A percentile compares a stretch with the other conserved stretches of the same genome.
Evolutionary conservation across 352 stramenopile species (phyloP).

Genomic region (Pythium phragmiticola): DNA sequence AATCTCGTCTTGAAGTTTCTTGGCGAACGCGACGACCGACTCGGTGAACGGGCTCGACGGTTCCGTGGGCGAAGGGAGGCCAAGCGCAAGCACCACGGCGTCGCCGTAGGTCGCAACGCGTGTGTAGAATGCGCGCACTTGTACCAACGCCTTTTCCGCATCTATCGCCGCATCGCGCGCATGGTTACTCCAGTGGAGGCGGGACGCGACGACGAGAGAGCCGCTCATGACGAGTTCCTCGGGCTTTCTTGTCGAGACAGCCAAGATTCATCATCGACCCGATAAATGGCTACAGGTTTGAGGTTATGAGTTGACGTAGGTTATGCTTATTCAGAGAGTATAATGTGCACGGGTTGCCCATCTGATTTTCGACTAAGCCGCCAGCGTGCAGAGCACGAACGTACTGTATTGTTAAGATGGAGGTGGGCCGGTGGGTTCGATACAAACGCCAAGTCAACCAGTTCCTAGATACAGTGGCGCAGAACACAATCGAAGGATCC

Average conservation of each 20-base stretch:
- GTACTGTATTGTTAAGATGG: neutral
- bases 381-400: neutral
- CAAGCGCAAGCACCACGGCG: conserved; percentile 56
- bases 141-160: conserved; percentile 38
- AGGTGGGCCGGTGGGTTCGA: neutral
- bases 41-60: conserved; percentile 20
- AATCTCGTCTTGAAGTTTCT: conserved; percentile 47
- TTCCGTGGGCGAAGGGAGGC: conserved; percentile 31
- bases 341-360: neutral
- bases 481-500: conserved; percentile 4
- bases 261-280: neutral
- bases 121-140: conserved; percentile 50
- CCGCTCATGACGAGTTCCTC: no score
- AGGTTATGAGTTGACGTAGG: conserved; percentile 7
- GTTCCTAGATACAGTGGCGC: neutral
- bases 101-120: conserved; percentile 50
- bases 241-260: no score
- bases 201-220: conserved; percentile 45
- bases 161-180: conserved; percentile 42
- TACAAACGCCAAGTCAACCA: neutral
- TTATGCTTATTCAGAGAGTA: neutral
- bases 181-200: conserved; percentile 75
- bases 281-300: neutral
- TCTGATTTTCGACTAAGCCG: conserved; percentile 20
- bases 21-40: conserved; percentile 31